phyloP scores from a whole-genome alignment of 1,284 basidiomycete genomes.

The Microbotryum silenes-acaulis region DNA sequence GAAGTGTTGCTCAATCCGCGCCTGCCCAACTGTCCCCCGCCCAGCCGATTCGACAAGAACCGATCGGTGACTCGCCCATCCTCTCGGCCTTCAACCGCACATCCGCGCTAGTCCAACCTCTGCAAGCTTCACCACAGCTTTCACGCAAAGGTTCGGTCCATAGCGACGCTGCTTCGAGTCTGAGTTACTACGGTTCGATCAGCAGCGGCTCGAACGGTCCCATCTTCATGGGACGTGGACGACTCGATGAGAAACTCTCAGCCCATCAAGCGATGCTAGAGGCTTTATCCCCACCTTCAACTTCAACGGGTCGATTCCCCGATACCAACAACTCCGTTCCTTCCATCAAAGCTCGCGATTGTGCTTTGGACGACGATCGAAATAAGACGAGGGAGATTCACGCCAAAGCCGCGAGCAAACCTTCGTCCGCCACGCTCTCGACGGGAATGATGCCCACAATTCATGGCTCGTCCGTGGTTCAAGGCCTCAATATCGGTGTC shows the following conservation, averaged over 20 bases:
- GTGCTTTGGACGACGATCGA: neutral
- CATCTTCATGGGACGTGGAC: constrained; percentile 11
- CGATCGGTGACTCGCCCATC: constrained; percentile 11
- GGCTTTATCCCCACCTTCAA: constrained; percentile 6
- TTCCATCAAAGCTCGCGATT: neutral
- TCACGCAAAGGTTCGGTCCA: constrained; percentile 24
- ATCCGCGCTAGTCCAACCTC: neutral
- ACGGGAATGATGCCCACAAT: constrained; percentile 25
- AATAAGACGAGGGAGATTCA: constrained; percentile 8
- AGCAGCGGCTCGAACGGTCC: constrained; percentile 6
- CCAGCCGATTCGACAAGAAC: too few relatives aligned
- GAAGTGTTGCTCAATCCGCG: neutral
- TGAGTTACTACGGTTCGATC: constrained; percentile 20
- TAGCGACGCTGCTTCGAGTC: constrained; percentile 12
- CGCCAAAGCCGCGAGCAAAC: constrained; percentile 18
- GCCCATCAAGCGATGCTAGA: constrained; percentile 22
- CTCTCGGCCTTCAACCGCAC: constrained; percentile 8
- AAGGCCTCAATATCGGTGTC: constrained; percentile 8
- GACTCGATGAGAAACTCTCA: constrained; percentile 23
- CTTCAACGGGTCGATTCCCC: constrained; percentile 3
- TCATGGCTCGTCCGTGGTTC: constrained; percentile 5
- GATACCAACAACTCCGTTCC: neutral
- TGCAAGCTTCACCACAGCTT: constrained; percentile 17
- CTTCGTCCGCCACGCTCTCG: constrained; percentile 24
- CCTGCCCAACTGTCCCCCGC: neutral